A percentile compares a stretch with the other conserved stretches of the same genome.
phyloP scores from a whole-genome alignment of 306 rosid species.

The Vigna mungo region DNA sequence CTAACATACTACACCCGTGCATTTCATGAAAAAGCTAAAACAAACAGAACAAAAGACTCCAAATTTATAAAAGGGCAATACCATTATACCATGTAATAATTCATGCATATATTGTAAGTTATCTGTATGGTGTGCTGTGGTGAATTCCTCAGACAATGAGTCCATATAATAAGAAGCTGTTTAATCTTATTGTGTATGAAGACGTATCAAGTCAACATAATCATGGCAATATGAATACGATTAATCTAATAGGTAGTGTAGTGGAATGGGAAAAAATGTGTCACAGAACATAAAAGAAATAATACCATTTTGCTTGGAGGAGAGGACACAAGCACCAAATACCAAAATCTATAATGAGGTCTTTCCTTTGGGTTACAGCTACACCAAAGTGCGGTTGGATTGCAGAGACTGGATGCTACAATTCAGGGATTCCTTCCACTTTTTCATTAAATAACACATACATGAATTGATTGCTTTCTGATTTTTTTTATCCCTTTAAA shows the following conservation, averaged over 20 bases:
- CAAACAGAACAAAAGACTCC: not conserved
- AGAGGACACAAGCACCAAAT: constrained; percentile 54
- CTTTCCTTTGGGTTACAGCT: constrained; percentile 51
- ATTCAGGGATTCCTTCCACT: constrained; percentile 54
- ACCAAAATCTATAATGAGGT: constrained; percentile 55
- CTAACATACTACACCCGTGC: constrained; percentile 56
- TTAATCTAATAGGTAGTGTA: too few relatives aligned
- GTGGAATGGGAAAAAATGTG: too few relatives aligned
- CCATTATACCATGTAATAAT: constrained; percentile 45
- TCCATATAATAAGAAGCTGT: too few relatives aligned
- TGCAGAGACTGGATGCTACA: constrained; percentile 50
- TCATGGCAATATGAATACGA: too few relatives aligned
- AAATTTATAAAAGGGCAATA: constrained; percentile 38
- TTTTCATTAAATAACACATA: constrained; percentile 35
- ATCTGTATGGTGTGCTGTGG: not conserved
- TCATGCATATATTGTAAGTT: constrained; percentile 50
- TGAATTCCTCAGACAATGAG: too few relatives aligned
- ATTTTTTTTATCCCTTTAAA: constrained; percentile 43
- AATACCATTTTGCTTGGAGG: constrained; percentile 50
- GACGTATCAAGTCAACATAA: too few relatives aligned
- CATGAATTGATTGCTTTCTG: constrained; percentile 42
- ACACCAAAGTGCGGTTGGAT: constrained; percentile 53
- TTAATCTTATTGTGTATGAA: too few relatives aligned
- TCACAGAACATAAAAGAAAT: too few relatives aligned
- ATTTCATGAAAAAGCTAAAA: constrained; percentile 47